A percentile compares a stretch with the other conserved stretches of the same genome.
Conservation (phyloP, 2,329 filamentous ascomycete genomes). For the Penicillium sp. region DNA sequence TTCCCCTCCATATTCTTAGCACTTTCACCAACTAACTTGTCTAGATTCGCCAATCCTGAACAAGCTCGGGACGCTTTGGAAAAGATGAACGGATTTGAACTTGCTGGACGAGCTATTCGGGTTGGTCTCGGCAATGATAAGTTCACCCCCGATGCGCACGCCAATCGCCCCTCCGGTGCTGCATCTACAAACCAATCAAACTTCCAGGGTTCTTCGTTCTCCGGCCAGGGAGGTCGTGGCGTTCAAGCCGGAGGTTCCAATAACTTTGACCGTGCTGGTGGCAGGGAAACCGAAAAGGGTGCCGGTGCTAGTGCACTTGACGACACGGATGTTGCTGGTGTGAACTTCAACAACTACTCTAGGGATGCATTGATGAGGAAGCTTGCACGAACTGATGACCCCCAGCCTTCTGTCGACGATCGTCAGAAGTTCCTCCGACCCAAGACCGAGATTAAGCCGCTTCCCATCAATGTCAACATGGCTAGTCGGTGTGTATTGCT, state of each 20-base stretch:
- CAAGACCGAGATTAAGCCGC: constrained; percentile 73
- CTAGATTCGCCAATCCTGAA: constrained; percentile 81
- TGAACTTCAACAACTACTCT: constrained; percentile 99
- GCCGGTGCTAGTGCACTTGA: constrained; percentile 91
- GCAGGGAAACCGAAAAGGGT: constrained; percentile 83
- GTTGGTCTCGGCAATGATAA: constrained; percentile 99
- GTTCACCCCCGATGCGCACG: constrained; percentile 96
- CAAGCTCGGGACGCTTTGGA: constrained; percentile 93
- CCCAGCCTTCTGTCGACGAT: constrained; percentile 59
- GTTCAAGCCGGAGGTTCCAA: constrained; percentile 71
- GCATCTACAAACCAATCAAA: constrained; percentile 59
- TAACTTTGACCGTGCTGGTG: constrained; percentile 86
- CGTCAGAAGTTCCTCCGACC: constrained; percentile 73
- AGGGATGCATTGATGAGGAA: constrained; percentile 98
- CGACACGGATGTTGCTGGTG: constrained; percentile 94
- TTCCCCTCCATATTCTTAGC: neutral
- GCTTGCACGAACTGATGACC: constrained; percentile 91
- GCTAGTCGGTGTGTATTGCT: constrained; percentile 91
- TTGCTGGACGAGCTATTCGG: constrained; percentile 93
- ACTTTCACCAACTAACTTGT: constrained; percentile 36
- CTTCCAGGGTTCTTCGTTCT: constrained; percentile 89
- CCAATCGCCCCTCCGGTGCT: constrained; percentile 86
- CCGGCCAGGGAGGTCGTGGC: constrained; percentile 82
- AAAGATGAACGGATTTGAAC: constrained; percentile 99
- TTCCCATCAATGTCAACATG: constrained; percentile 85